These are phyloP conservation scores for Hippophae tibetana DNA, from an alignment of 306 rosid genomes.

Conservation along the genomic window DNA sequence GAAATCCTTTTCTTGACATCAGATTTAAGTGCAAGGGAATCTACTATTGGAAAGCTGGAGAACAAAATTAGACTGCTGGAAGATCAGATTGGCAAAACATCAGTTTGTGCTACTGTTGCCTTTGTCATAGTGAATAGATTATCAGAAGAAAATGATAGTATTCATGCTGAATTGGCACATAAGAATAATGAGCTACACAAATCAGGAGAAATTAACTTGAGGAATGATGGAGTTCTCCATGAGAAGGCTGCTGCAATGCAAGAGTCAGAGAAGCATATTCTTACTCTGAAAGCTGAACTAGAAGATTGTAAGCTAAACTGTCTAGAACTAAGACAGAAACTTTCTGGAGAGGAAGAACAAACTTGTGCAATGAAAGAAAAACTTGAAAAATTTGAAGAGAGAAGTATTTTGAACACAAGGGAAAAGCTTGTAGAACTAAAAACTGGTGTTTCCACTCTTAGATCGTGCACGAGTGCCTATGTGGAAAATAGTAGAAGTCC, in stretches of 20 bases:
- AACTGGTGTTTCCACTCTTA: constrained; percentile 62
- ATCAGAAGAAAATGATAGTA: constrained; percentile 48
- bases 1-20: constrained; percentile 43
- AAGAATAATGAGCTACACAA: constrained; percentile 40
- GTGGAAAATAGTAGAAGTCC: constrained; percentile 31
- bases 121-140: constrained; percentile 62
- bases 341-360: constrained; percentile 48
- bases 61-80: constrained; percentile 42
- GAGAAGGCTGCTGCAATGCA: constrained; percentile 42
- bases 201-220: constrained; percentile 35
- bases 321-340: constrained; percentile 38
- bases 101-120: constrained; percentile 68
- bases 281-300: constrained; percentile 24
- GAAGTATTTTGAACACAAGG: constrained; percentile 48
- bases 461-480: constrained; percentile 59
- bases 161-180: constrained; percentile 36
- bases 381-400: constrained; percentile 52
- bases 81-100: constrained; percentile 39
- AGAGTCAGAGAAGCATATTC: constrained; percentile 41
- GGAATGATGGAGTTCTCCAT: constrained; percentile 41
- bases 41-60: constrained; percentile 33
- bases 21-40: constrained; percentile 38
- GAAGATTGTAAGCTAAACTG: constrained; percentile 41
- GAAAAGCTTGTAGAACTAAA: constrained; percentile 60
- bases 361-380: constrained; percentile 41